Base-by-base conservation (phyloP, 2,329 filamentous ascomycete species). In the Fonsecaea pugnacius region DNA sequence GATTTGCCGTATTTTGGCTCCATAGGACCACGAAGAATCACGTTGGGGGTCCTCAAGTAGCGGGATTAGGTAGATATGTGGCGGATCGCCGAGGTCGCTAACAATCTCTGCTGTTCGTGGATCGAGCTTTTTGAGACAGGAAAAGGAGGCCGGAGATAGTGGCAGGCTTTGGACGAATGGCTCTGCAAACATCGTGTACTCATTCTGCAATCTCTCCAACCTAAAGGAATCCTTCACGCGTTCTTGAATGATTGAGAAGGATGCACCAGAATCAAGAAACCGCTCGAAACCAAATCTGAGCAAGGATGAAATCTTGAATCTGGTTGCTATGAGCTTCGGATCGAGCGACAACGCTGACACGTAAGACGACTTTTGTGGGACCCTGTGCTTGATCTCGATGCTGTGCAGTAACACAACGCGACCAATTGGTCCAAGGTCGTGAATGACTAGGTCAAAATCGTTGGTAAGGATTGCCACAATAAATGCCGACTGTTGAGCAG, bases 381-480 rank as follows among this genome's bases (percentile, higher is more conserved):
- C 43, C 62, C 61, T 38, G 73, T 33, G 9, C 67, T 66, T 63
- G 10, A 75, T 62, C 36, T 85, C 81, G 1, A 94, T 75, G 54
- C 91, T 89, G 62, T 84, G 81, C 33, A 96, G 84, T 62, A 94
- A 88, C 0, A 87, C 79, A 0, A 96, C 86, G 0, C 82, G 80
- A 0, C 89, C 89, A 1, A 82, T 68, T 0, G 73, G 55, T 0
- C 88, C 89, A 8, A 94, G 81, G 63, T 91, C 84, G 73, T 93
- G 88, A 0, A 94, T 82, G 0, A 96, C 79, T 8, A 97, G 82
- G 73, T 98, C 94, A 0, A 92, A 96, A 72, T 98, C 94, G n/a
- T 87, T 88, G 0, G 92, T 96, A 6, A 97, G 77, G 32, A 88
- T 79, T 14, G 92, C 83, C 1, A 81, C 79, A 0, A 85, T 86